Conservation (phyloP, 805 yeast species). For the Osmozyma mogii region DNA sequence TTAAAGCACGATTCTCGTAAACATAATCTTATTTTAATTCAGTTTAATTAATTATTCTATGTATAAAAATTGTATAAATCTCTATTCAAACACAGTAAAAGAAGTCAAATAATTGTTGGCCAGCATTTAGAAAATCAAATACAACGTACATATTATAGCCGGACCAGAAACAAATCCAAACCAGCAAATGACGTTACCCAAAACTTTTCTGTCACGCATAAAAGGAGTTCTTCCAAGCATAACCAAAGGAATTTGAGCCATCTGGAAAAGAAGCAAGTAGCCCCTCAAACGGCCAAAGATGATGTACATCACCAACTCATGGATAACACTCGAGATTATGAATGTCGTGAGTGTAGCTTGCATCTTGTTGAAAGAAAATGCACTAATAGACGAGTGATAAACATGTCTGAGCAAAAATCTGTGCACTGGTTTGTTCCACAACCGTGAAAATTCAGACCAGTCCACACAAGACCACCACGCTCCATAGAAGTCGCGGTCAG, state of each 20-base stretch:
- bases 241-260: slow-evolving; percentile 81
- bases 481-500: slow-evolving; percentile 88
- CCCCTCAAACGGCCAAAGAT: slow-evolving; percentile 76
- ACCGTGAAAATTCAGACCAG: slow-evolving; percentile 89
- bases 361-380: slow-evolving; percentile 53
- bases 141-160: slow-evolving; percentile 75
- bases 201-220: slow-evolving; percentile 44
- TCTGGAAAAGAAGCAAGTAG: slow-evolving; percentile 70
- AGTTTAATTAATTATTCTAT: no score
- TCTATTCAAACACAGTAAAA: no score
- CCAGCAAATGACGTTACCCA: slow-evolving; percentile 88
- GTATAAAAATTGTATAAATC: no score
- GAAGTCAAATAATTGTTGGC: no score
- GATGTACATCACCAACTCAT: slow-evolving; percentile 88
- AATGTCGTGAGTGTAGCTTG: slow-evolving; percentile 76
- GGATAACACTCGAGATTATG: slow-evolving; percentile 71
- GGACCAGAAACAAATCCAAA: slow-evolving; percentile 87
- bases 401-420: slow-evolving; percentile 85
- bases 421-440: slow-evolving; percentile 95
- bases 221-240: slow-evolving; percentile 51
- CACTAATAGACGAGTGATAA: slow-evolving; percentile 81
- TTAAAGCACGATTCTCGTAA: no score
- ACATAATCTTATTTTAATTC: no score
- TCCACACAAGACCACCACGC: slow-evolving; percentile 97
- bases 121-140: slow-evolving; percentile 42